Percentiles rank a stretch among this genome's conserved stretches.
phyloP scores from a whole-genome alignment of 371 early-diverging fungal genomes.

The Circinella minor region DNA sequence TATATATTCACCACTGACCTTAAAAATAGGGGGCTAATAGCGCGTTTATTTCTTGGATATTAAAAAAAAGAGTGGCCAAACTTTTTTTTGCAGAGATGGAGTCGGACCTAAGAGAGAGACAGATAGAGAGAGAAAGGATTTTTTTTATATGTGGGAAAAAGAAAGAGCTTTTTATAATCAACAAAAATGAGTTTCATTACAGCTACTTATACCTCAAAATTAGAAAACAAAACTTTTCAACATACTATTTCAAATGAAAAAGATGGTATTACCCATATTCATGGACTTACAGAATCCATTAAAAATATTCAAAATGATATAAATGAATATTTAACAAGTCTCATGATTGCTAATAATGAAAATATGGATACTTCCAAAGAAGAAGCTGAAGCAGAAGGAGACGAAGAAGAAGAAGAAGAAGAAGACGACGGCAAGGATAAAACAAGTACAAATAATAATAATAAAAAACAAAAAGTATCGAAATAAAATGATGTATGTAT shows the following conservation, averaged over 20 bases:
- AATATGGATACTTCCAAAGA: constrained; percentile 1
- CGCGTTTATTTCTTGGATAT: too few species aligned
- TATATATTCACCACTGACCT: too few species aligned
- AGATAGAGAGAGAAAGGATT: too few species aligned
- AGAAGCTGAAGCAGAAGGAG: constrained; percentile 24
- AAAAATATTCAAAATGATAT: constrained; percentile 20
- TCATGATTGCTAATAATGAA: constrained; percentile 20
- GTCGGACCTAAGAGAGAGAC: too few species aligned
- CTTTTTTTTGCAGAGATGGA: too few species aligned
- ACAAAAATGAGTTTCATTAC: constrained; percentile 14
- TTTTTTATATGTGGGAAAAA: too few species aligned
- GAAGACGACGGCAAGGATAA: constrained; percentile 1
- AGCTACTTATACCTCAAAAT: constrained; percentile 8
- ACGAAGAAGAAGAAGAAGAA: constrained; percentile 13
- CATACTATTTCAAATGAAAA: constrained; percentile 3
- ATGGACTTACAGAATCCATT: constrained; percentile 13
- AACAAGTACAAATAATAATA: not conserved
- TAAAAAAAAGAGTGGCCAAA: too few species aligned
- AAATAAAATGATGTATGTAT: not conserved
- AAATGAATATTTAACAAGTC: constrained; percentile 22
- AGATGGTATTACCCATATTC: not conserved
- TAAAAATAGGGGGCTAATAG: too few species aligned
- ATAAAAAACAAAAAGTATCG: constrained; percentile 21
- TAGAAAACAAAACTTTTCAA: constrained; percentile 6
- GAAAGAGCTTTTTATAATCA: too few species aligned